phyloP scores from a whole-genome alignment of 2,329 filamentous ascomycete genomes.

The Colletotrichum cuscutae region DNA sequence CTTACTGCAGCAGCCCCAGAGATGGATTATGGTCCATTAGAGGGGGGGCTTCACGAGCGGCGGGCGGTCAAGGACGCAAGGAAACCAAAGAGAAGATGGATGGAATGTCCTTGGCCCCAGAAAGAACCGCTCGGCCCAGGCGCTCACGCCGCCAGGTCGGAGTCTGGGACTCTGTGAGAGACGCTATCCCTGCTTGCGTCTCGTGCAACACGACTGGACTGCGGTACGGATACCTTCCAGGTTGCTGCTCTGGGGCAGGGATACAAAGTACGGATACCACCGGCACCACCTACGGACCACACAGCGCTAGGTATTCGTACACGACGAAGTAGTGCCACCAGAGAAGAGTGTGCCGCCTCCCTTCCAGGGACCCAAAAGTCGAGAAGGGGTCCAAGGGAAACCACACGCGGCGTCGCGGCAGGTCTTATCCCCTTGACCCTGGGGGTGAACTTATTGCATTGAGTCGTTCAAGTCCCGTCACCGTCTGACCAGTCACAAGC shows the following conservation, averaged over 20 bases:
- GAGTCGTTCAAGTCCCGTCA: conserved; percentile 10
- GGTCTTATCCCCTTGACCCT: neutral
- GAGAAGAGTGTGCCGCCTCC: conserved; percentile 1
- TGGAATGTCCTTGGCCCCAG: conserved; percentile 33
- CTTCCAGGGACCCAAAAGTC: conserved; percentile 3
- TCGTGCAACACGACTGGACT: conserved; percentile 18
- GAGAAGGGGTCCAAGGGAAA: conserved; percentile 26
- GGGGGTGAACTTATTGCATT: conserved; percentile 24
- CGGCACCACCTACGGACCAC: neutral
- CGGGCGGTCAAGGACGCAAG: conserved; percentile 30
- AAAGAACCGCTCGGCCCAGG: conserved; percentile 36
- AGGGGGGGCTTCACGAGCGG: neutral
- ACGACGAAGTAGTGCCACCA: neutral
- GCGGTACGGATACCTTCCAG: neutral
- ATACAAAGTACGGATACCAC: neutral
- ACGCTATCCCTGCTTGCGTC: conserved; percentile 29
- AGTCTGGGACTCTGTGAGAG: conserved; percentile 27
- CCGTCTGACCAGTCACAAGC: conserved; percentile 4
- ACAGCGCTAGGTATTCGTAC: neutral
- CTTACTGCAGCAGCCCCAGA: neutral
- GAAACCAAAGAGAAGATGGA: conserved; percentile 36
- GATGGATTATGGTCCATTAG: neutral
- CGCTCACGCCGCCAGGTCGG: conserved; percentile 34
- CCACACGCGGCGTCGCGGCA: neutral
- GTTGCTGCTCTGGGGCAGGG: no score